These are phyloP conservation scores for Syzygium syzygioides DNA, from an alignment of 441 rosid species.

Conservation along the genomic window DNA sequence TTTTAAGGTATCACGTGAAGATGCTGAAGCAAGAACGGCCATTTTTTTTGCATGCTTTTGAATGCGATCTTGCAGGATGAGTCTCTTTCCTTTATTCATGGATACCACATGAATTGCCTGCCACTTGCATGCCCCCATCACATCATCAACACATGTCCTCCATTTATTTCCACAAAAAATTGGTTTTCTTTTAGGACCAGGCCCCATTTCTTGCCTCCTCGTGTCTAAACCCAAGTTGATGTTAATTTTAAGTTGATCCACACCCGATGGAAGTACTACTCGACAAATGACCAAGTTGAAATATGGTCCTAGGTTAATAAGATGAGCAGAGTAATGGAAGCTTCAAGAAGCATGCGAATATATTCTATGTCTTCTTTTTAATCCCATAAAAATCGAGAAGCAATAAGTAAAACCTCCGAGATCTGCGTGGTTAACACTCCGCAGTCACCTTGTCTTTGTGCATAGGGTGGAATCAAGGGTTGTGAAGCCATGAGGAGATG, in stretches of 20 bases:
- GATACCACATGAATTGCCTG: neutral
- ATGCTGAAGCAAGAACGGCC: neutral
- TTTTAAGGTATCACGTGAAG: neutral
- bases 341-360: neutral
- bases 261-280: neutral
- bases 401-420: neutral
- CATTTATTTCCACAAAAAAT: neutral
- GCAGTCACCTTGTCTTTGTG: accelerated
- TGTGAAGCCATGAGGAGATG: neutral
- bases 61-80: neutral
- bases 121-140: neutral
- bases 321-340: neutral
- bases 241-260: neutral
- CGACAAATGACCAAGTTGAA: neutral
- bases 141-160: neutral
- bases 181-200: neutral
- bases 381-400: neutral
- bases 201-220: neutral
- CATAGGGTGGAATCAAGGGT: neutral
- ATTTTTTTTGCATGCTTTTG: neutral
- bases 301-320: neutral
- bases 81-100: neutral
- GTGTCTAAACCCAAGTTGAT: neutral
- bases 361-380: neutral
- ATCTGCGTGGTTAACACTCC: neutral